These are phyloP conservation scores for Penicillium sp. DNA, from an alignment of 2,329 filamentous ascomycete genomes.

Conservation along the genomic window DNA sequence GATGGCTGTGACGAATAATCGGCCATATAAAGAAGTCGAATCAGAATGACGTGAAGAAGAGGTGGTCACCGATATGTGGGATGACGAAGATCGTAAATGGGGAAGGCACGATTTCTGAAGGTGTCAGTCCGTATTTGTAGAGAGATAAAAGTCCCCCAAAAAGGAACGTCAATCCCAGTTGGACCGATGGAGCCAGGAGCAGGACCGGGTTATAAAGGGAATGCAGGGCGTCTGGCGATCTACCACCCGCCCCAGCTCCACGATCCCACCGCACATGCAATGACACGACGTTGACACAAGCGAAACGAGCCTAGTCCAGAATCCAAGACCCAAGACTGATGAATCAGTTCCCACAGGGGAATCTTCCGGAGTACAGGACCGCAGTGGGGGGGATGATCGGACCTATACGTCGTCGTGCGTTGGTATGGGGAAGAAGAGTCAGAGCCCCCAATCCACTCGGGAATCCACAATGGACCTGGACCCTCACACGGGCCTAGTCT, in stretches of 20 bases:
- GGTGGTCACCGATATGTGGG: not conserved
- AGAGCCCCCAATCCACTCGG: not conserved
- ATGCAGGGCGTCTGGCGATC: conserved; percentile 30
- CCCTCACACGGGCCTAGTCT: conserved; percentile 11
- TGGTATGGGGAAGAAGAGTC: conserved; percentile 20
- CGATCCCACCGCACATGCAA: conserved; percentile 33
- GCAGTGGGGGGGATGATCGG: conserved; percentile 9
- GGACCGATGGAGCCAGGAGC: conserved; percentile 4
- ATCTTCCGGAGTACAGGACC: conserved; percentile 17
- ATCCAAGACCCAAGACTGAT: conserved; percentile 17
- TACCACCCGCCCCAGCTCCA: conserved; percentile 34
- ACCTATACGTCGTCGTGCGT: conserved; percentile 14
- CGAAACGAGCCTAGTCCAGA: conserved; percentile 25
- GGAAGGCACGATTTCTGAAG: too few species aligned
- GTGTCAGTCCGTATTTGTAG: conserved; percentile 1
- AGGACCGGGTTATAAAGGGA: conserved; percentile 18
- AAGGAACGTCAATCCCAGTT: too few species aligned
- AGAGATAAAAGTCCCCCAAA: not conserved
- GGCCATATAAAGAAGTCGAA: conserved; percentile 24
- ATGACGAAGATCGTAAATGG: not conserved
- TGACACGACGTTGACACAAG: conserved; percentile 39
- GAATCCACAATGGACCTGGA: conserved; percentile 6
- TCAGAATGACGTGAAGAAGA: not conserved
- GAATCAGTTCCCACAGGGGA: conserved; percentile 20
- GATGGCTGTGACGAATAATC: conserved; percentile 26